Conservation (phyloP, 441 rosid species). For the Pelargonium fulgidum region DNA sequence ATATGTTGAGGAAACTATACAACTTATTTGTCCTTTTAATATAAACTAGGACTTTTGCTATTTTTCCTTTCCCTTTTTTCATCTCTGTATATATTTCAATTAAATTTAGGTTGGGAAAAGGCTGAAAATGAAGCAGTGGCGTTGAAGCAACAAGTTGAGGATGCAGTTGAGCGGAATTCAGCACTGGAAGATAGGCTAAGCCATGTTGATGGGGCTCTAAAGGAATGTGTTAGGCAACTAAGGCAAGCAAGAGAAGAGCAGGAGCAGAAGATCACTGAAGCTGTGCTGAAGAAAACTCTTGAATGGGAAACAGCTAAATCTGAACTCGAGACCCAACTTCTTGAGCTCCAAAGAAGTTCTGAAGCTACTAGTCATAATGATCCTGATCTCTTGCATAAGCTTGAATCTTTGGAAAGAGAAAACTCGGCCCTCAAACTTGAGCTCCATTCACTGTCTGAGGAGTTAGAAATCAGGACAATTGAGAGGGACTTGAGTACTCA, state of each 20-base stretch:
- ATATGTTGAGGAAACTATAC: not conserved
- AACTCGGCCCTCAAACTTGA: slow-evolving; percentile 47
- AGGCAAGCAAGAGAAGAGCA: slow-evolving; percentile 86
- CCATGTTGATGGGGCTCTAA: slow-evolving; percentile 87
- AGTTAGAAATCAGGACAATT: slow-evolving; percentile 45
- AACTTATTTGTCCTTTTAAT: not conserved
- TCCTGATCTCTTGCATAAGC: slow-evolving; percentile 37
- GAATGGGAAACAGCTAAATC: slow-evolving; percentile 59
- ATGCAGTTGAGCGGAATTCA: slow-evolving; percentile 37
- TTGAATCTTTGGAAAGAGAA: slow-evolving; percentile 56
- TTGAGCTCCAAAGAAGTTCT: slow-evolving; percentile 33
- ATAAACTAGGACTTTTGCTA: not conserved
- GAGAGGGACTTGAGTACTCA: slow-evolving; percentile 75
- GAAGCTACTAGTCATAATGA: slow-evolving; percentile 29
- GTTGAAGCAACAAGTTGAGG: slow-evolving; percentile 64
- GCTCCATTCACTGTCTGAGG: slow-evolving; percentile 50
- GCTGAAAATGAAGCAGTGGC: slow-evolving; percentile 64
- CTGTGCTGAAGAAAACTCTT: slow-evolving; percentile 36
- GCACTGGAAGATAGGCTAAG: slow-evolving; percentile 65
- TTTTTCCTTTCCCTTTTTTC: not conserved
- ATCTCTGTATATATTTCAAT: not conserved
- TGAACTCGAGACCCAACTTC: slow-evolving; percentile 43
- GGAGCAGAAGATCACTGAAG: slow-evolving; percentile 54
- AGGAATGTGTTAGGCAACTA: slow-evolving; percentile 88
- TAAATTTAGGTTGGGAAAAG: slow-evolving; percentile 72